Conservation (phyloP, 805 yeast species). For the Ogataea glucozyma region DNA sequence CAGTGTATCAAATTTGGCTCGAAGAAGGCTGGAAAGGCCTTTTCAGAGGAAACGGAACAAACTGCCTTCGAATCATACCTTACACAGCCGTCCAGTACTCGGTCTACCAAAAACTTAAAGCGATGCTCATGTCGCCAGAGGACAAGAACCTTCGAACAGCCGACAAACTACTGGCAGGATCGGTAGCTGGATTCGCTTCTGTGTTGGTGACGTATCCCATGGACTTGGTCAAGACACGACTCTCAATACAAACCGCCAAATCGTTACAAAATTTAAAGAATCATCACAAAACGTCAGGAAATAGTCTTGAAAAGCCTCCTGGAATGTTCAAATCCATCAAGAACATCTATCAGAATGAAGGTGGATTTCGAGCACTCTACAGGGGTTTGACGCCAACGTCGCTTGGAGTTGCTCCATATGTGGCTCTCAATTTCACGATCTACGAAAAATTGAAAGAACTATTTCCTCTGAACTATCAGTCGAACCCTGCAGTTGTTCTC, state of each 20-base stretch:
- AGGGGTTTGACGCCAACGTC: constrained; percentile 90
- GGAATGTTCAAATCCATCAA: constrained; percentile 62
- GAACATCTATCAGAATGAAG: constrained; percentile 71
- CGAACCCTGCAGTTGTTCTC: constrained; percentile 53
- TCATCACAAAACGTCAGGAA: neutral
- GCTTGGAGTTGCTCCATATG: constrained; percentile 94
- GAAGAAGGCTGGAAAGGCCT: constrained; percentile 93
- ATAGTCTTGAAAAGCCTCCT: constrained; percentile 47
- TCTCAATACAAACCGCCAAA: constrained; percentile 84
- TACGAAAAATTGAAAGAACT: constrained; percentile 78
- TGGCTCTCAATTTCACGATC: constrained; percentile 86
- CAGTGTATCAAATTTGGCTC: constrained; percentile 73
- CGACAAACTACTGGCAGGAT: constrained; percentile 75
- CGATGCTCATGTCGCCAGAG: constrained; percentile 32
- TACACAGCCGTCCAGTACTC: constrained; percentile 93
- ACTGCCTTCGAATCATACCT: constrained; percentile 88
- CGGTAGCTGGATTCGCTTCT: constrained; percentile 75
- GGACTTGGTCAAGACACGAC: constrained; percentile 86
- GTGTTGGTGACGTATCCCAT: constrained; percentile 88
- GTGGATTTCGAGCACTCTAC: constrained; percentile 76
- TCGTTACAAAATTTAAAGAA: constrained; percentile 49
- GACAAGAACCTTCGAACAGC: constrained; percentile 45
- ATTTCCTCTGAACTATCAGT: constrained; percentile 33
- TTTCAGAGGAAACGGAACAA: constrained; percentile 87
- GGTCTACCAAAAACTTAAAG: constrained; percentile 69